Evolutionary conservation across 2,329 filamentous ascomycete genomes (phyloP).

Genomic region (Aureobasidium sp.): DNA sequence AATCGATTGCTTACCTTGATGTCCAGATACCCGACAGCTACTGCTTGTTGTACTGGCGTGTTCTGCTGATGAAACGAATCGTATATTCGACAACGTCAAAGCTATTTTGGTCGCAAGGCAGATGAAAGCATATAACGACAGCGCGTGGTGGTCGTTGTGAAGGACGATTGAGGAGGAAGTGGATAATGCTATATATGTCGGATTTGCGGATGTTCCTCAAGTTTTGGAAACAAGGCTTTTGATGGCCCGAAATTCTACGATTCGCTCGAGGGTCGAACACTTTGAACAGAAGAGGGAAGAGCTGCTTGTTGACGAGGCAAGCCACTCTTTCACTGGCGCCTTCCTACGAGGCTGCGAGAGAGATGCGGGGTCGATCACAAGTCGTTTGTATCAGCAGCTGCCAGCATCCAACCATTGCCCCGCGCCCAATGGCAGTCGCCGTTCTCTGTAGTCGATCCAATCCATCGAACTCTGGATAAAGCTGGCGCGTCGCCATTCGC

Average conservation of each 20-base stretch:
- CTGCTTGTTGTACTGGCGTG: background rate
- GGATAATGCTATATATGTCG: conserved; percentile 4
- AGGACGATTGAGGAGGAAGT: background rate
- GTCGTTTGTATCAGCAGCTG: conserved; percentile 4
- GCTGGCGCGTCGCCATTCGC: background rate
- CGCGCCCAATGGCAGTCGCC: conserved; percentile 1
- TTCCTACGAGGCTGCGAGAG: background rate
- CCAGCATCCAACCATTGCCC: background rate
- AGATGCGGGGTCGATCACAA: conserved; percentile 12
- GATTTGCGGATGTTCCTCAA: background rate
- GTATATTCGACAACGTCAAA: background rate
- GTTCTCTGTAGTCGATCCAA: background rate
- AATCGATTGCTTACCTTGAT: conserved; percentile 7
- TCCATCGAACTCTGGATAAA: background rate
- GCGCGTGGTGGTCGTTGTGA: background rate
- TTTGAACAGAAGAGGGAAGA: background rate
- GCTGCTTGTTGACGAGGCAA: background rate
- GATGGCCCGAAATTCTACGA: background rate
- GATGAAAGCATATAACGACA: background rate
- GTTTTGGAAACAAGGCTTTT: background rate
- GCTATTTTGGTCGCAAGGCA: background rate
- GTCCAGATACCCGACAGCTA: background rate
- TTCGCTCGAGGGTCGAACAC: background rate
- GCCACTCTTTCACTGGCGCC: background rate
- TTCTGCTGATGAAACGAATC: background rate